A percentile compares a stretch with the other conserved stretches of the same genome.
These are phyloP conservation scores for Talaromyces sp. DNA, from an alignment of 2,329 filamentous ascomycete species.

Conservation along the genomic window DNA sequence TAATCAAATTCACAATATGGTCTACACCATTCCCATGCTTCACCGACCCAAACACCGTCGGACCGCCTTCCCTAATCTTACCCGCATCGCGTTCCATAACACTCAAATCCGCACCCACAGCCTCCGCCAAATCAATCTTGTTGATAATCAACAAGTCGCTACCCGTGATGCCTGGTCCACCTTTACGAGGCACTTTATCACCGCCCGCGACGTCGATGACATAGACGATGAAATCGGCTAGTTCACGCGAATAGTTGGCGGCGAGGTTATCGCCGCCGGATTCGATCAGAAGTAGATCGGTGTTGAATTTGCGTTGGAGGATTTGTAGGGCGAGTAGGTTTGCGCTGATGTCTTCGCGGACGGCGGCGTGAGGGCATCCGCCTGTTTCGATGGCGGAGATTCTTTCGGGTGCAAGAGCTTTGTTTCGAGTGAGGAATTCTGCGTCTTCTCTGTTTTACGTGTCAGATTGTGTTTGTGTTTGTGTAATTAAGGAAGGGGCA, in stretches of 20 bases:
- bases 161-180: slow-evolving; percentile 94
- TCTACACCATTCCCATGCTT: slow-evolving; percentile 82
- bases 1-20: slow-evolving; percentile 79
- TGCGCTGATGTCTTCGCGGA: slow-evolving; percentile 90
- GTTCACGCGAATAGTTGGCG: slow-evolving; percentile 89
- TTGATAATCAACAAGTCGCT: slow-evolving; percentile 91
- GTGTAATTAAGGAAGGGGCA: background rate
- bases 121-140: slow-evolving; percentile 90
- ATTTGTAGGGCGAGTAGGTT: slow-evolving; percentile 91
- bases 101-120: slow-evolving; percentile 79
- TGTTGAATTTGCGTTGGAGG: slow-evolving; percentile 71
- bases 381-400: slow-evolving; percentile 97
- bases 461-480: background rate
- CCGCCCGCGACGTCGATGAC: slow-evolving; percentile 96
- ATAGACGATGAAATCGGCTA: slow-evolving; percentile 97
- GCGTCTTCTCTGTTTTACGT: slow-evolving; percentile 68
- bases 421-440: slow-evolving; percentile 87
- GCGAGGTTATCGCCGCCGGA: slow-evolving; percentile 94
- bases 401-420: slow-evolving; percentile 72
- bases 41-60: slow-evolving; percentile 95
- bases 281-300: slow-evolving; percentile 89
- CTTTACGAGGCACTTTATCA: slow-evolving; percentile 94
- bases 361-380: slow-evolving; percentile 92
- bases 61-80: slow-evolving; percentile 92
- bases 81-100: slow-evolving; percentile 94